Evolutionary conservation across 2,329 filamentous ascomycete species (phyloP).

Genomic region (Aspergillaceae sp.): DNA sequence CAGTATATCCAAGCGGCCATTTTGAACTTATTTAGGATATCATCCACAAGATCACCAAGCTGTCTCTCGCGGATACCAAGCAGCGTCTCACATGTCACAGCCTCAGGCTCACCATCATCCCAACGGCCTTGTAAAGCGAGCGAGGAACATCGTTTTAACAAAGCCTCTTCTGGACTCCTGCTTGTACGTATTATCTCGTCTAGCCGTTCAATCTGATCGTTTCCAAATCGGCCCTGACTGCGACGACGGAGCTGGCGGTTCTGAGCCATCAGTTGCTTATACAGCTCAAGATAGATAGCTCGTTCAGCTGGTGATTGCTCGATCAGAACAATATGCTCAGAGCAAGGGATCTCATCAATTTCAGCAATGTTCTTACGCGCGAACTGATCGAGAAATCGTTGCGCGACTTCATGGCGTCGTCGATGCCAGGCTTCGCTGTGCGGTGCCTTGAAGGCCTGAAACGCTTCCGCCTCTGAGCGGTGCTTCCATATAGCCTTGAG

Average conservation of each 20-base stretch:
- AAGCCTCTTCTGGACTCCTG: conserved; percentile 38
- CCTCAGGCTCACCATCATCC: conserved; percentile 18
- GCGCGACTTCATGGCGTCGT: conserved; percentile 44
- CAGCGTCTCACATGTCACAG: conserved; percentile 25
- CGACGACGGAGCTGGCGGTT: conserved; percentile 36
- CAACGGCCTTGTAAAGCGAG: conserved; percentile 24
- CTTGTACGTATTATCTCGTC: conserved; percentile 40
- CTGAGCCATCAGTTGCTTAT: conserved; percentile 44
- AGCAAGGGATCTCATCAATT: conserved; percentile 38
- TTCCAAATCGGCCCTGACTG: conserved; percentile 15
- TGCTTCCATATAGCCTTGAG: conserved; percentile 25
- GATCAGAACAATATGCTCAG: conserved; percentile 38
- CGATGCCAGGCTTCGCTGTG: conserved; percentile 46
- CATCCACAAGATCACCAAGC: conserved; percentile 13
- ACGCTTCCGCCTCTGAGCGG: conserved; percentile 43
- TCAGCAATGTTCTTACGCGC: conserved; percentile 41
- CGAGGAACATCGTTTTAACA: conserved; percentile 41
- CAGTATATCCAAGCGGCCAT: conserved; percentile 23
- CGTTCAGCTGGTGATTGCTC: conserved; percentile 41
- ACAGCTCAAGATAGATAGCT: conserved; percentile 48
- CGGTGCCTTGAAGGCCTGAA: conserved; percentile 44
- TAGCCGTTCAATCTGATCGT: conserved; percentile 31
- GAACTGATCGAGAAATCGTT: conserved; percentile 48
- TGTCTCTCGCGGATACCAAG: conserved; percentile 16
- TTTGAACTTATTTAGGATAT: conserved; percentile 17